A percentile compares a stretch with the other conserved stretches of the same genome.
These are phyloP conservation scores for Choiromyces venosus DNA, from an alignment of 495 filamentous ascomycete species.

Conservation along the genomic window DNA sequence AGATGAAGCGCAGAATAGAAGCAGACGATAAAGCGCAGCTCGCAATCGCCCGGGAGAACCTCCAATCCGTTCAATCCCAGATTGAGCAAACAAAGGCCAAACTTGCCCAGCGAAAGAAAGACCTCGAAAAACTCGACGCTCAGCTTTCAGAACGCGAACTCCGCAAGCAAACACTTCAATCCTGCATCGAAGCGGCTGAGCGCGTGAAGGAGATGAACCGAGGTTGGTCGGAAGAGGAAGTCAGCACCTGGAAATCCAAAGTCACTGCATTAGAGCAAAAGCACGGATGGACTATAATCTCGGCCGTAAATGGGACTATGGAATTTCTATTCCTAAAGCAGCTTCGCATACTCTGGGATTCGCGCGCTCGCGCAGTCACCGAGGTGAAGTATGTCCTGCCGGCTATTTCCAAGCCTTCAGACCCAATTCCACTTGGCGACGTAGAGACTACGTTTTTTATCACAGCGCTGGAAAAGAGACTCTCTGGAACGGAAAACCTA, in stretches of 20 bases:
- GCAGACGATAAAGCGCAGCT: constrained; percentile 64
- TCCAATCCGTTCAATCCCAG: constrained; percentile 60
- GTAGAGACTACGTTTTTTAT: constrained; percentile 65
- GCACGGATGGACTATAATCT: constrained; percentile 72
- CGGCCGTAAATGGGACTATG: constrained; percentile 57
- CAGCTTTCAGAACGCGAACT: constrained; percentile 60
- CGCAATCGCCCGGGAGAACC: constrained; percentile 69
- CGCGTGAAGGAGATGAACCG: constrained; percentile 77
- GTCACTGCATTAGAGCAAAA: constrained; percentile 62
- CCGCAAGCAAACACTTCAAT: constrained; percentile 54
- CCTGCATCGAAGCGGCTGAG: constrained; percentile 74
- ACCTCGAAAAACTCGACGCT: constrained; percentile 59
- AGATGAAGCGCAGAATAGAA: constrained; percentile 61
- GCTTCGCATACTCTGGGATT: constrained; percentile 47
- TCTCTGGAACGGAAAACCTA: constrained; percentile 37
- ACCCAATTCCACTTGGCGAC: constrained; percentile 43
- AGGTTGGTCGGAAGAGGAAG: constrained; percentile 78
- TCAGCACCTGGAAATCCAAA: constrained; percentile 42
- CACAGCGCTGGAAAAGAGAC: constrained; percentile 49
- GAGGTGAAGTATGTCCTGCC: constrained; percentile 53
- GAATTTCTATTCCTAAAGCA: constrained; percentile 74
- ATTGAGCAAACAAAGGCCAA: constrained; percentile 61
- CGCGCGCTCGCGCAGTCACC: constrained; percentile 43
- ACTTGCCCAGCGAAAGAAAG: constrained; percentile 60
- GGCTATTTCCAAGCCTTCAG: constrained; percentile 49